Base-by-base conservation (phyloP, 805 yeast genomes). In the Candida montana region DNA sequence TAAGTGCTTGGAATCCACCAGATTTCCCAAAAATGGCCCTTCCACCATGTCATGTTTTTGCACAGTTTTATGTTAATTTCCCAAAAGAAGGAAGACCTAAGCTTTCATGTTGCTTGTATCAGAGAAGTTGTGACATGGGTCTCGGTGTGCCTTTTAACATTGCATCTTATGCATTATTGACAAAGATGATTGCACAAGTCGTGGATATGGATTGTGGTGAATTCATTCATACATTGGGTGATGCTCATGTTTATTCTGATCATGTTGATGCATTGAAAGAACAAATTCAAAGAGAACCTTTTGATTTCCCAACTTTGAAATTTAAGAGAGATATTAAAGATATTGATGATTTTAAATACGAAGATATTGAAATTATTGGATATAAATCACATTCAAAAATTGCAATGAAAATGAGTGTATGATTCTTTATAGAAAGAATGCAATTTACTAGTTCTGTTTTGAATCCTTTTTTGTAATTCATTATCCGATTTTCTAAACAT, bases 61-160 rank as follows among this genome's bases (percentile, higher is more conserved):
- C 95, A 42, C 99, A 93, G 63, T 93, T 93, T 58, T 93, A 85
- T 60, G 99, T 93, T 31, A 84, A 75, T 54, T 85, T 84, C 67
- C 91, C 95, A n/a, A 68, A 67, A 21, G 63, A 61, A 24, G 59
- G 60, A 19, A 77, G 65, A 53, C 95, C 95, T 18, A 79, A 73
- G 54, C 72, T 93, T 42, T 84, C 93, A 11, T 93, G 99, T 61
- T 75, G 83, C 44, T 69, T 93, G 68, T 93, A 93, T 64, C 99
- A 93, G 67, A 77, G 99, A 55, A 85, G 96, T n/a, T 91, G 98
- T 64, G 99, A 93, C 59, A 90, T 93, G 96, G 99, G 99, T 0
- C 74, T 93, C n/a, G 99, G 99, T 12, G 98, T 93, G 18, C 99
- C 99, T 1, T 93, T 93, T 64, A 93, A 93, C 60, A 93, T 93